phyloP scores from a whole-genome alignment of 352 stramenopile genomes.

The Pythium utonaiense region DNA sequence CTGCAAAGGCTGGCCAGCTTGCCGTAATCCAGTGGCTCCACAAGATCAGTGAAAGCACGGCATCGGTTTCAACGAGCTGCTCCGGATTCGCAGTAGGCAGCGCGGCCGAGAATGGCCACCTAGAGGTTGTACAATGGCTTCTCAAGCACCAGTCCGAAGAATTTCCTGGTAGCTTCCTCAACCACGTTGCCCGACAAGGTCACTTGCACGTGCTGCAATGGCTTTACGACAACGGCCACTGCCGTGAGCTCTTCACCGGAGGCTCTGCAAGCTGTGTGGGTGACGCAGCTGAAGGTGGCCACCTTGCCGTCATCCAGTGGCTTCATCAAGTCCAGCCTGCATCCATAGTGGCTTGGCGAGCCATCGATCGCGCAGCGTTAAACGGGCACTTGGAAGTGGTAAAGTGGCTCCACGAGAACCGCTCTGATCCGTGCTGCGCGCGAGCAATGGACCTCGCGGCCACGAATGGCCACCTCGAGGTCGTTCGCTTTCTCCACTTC shows the following conservation, averaged over 20 bases:
- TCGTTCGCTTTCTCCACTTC: conserved; percentile 13
- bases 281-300: conserved; percentile 14
- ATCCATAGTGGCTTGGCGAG: conserved; percentile 2
- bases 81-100: background rate
- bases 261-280: conserved; percentile 7
- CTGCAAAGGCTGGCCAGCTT: conserved; percentile 2
- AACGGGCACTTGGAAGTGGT: conserved; percentile 13
- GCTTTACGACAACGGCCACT: conserved; percentile 11
- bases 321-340: conserved; percentile 7
- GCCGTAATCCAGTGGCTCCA: conserved; percentile 15
- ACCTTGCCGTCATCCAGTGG: conserved; percentile 15
- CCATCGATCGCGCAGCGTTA: conserved; percentile 7
- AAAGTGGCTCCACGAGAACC: conserved; percentile 7
- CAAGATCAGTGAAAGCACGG: background rate
- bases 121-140: conserved; percentile 17
- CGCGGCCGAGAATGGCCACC: conserved; percentile 13
- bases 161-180: conserved; percentile 5
- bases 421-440: conserved; percentile 4
- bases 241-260: conserved; percentile 8
- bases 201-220: conserved; percentile 17
- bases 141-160: conserved; percentile 10
- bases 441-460: conserved; percentile 11
- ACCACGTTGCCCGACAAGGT: conserved; percentile 7
- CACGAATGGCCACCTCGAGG: conserved; percentile 1
- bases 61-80: background rate